These are phyloP conservation scores for Naganishia antarctica DNA, from an alignment of 768 basidiomycete species.

Conservation along the genomic window DNA sequence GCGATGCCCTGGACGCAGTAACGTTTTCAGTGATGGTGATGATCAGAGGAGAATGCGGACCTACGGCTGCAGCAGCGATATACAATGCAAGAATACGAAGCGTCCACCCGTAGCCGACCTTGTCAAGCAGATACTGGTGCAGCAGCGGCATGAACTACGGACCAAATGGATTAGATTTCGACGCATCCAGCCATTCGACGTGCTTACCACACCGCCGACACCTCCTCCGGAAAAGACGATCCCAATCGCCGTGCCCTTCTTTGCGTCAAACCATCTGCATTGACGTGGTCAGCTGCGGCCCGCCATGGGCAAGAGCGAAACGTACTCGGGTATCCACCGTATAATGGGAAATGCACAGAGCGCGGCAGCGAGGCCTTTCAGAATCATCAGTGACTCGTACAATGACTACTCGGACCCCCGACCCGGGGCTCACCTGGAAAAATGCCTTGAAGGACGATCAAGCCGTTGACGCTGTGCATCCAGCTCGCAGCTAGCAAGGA, in stretches of 20 bases:
- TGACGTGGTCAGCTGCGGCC: neutral
- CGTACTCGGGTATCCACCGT: conserved; percentile 34
- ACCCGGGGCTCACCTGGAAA: conserved; percentile 25
- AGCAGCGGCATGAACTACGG: conserved; percentile 32
- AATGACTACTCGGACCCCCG: neutral
- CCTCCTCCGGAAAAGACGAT: conserved; percentile 34
- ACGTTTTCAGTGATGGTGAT: neutral
- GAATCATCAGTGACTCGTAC: neutral
- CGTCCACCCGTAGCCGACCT: conserved; percentile 29
- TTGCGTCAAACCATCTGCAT: conserved; percentile 33
- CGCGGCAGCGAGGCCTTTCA: conserved; percentile 29
- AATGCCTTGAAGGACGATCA: conserved; percentile 32
- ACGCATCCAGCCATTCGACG: too few relatives aligned
- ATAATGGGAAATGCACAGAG: conserved; percentile 32
- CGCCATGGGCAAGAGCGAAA: neutral
- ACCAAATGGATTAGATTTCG: too few relatives aligned
- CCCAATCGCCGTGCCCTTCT: conserved; percentile 29
- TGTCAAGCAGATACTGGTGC: conserved; percentile 24
- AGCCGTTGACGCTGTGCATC: conserved; percentile 14
- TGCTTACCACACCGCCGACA: conserved; percentile 32
- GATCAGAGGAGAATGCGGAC: neutral
- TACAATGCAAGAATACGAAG: conserved; percentile 27
- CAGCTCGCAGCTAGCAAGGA: conserved; percentile 30
- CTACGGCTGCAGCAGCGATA: conserved; percentile 27
- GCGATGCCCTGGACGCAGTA: conserved; percentile 24